These are phyloP conservation scores for Sabuloglossum arenarium DNA, from an alignment of 495 filamentous ascomycete genomes.

Conservation along the genomic window DNA sequence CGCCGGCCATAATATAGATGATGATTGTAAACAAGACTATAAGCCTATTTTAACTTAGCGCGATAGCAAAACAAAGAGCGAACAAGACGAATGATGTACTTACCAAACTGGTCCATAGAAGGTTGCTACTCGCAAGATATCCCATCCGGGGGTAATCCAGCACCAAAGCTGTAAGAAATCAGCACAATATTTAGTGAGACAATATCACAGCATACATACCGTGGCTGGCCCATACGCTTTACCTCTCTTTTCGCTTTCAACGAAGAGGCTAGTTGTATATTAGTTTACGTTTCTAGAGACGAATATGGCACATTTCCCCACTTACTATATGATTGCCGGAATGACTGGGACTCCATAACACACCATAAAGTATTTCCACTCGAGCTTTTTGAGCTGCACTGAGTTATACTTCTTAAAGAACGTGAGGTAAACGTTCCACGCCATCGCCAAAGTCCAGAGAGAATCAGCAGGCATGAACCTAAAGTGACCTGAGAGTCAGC, in stretches of 20 bases:
- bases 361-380: slow-evolving; percentile 45
- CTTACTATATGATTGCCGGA: slow-evolving; percentile 36
- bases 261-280: background rate
- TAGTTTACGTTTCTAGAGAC: background rate
- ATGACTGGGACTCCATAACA: slow-evolving; percentile 65
- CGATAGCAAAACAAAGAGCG: slow-evolving; percentile 5
- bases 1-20: slow-evolving; percentile 55
- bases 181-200: background rate
- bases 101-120: slow-evolving; percentile 80
- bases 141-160: slow-evolving; percentile 51
- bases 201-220: slow-evolving; percentile 15
- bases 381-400: slow-evolving; percentile 41
- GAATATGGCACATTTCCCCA: background rate
- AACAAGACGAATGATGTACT: slow-evolving; percentile 4
- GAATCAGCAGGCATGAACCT: slow-evolving; percentile 70
- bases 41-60: slow-evolving; percentile 20
- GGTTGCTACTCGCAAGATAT: slow-evolving; percentile 48
- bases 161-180: slow-evolving; percentile 43
- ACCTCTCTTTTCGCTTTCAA: background rate
- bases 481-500: background rate
- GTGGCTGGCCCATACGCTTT: slow-evolving; percentile 55
- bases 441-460: slow-evolving; percentile 68
- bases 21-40: slow-evolving; percentile 44
- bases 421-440: slow-evolving; percentile 69
- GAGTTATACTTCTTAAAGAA: slow-evolving; percentile 62